A percentile compares a stretch with the other conserved stretches of the same genome.
phyloP scores from a whole-genome alignment of 371 early-diverging fungal species.

The Mortierella sp. region DNA sequence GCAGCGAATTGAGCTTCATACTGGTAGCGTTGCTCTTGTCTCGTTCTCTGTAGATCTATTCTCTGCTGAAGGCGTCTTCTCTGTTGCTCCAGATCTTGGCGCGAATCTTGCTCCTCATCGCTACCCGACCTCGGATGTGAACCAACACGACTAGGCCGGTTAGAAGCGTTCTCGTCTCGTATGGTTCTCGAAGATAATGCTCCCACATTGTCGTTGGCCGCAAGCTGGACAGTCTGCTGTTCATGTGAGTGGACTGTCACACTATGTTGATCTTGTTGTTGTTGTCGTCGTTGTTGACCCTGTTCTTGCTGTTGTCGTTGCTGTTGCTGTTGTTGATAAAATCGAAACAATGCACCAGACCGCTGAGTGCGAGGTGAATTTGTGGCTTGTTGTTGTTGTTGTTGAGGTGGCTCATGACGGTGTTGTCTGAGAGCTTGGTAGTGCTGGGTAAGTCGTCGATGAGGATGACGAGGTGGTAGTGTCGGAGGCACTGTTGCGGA shows the following conservation, averaged over 20 bases:
- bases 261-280: constrained; percentile 43
- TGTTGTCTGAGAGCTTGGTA: constrained; percentile 4
- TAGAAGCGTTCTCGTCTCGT: neutral
- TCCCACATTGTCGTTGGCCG: neutral
- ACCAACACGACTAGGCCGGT: neutral
- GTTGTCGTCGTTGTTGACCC: constrained; percentile 20
- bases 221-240: neutral
- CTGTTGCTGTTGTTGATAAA: neutral
- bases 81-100: constrained; percentile 5
- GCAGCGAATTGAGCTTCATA: constrained; percentile 12
- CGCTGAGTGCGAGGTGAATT: neutral
- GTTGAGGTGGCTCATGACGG: neutral
- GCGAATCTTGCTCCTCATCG: neutral
- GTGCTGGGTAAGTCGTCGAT: constrained; percentile 13
- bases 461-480: constrained; percentile 12
- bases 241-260: constrained; percentile 10
- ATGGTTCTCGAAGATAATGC: neutral
- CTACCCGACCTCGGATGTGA: neutral
- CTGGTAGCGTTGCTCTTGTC: neutral
- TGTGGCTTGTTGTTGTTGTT: no score
- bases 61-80: constrained; percentile 1
- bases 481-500: neutral
- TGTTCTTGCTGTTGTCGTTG: constrained; percentile 5
- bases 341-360: neutral
- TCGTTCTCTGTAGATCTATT: neutral